A percentile compares a stretch with the other conserved stretches of the same genome.
Evolutionary conservation across 1,139 yeast species (phyloP).

Genomic region (Candida neerlandica): DNA sequence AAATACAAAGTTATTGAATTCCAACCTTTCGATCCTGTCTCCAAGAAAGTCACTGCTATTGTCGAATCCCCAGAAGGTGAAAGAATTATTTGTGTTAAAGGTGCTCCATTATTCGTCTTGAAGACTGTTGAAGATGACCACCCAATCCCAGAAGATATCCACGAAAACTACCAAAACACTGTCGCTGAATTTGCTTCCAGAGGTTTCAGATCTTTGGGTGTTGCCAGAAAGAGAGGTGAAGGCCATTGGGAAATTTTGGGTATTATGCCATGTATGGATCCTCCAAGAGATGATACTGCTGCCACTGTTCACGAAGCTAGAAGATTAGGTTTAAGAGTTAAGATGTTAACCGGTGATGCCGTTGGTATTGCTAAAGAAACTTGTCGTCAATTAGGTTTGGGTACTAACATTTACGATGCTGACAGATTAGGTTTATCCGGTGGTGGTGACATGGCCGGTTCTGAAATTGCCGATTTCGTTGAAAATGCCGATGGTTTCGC

Average conservation of each 20-base stretch:
- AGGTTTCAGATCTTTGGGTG: slow-evolving; percentile 99
- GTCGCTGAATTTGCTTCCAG: slow-evolving; percentile 97
- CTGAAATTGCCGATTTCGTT: slow-evolving; percentile 93
- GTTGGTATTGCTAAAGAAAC: slow-evolving; percentile 99
- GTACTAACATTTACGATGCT: slow-evolving; percentile 96
- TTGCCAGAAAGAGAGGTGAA: slow-evolving; percentile 98
- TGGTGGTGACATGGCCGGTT: slow-evolving; percentile 96
- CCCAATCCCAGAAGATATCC: slow-evolving; percentile 94
- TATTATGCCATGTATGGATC: slow-evolving; percentile 99
- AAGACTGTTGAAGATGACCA: slow-evolving; percentile 97
- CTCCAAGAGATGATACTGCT: slow-evolving; percentile 98
- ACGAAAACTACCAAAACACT: slow-evolving; percentile 93
- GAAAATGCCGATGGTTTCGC: slow-evolving; percentile 97
- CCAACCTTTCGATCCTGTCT: slow-evolving; percentile 98
- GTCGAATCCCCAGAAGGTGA: slow-evolving; percentile 97
- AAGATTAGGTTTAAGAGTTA: slow-evolving; percentile 90
- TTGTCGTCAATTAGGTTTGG: slow-evolving; percentile 95
- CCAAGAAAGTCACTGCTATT: slow-evolving; percentile 93
- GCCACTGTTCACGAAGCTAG: slow-evolving; percentile 93
- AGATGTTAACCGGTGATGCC: slow-evolving; percentile 99
- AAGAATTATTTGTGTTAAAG: slow-evolving; percentile 94
- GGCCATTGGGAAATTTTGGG: slow-evolving; percentile 98
- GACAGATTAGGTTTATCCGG: slow-evolving; percentile 96
- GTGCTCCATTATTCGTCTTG: slow-evolving; percentile 94
- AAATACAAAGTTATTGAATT: slow-evolving; percentile 94